Base-by-base conservation (phyloP, 169 alveolate species). In the Plasmodium vivax region DNA sequence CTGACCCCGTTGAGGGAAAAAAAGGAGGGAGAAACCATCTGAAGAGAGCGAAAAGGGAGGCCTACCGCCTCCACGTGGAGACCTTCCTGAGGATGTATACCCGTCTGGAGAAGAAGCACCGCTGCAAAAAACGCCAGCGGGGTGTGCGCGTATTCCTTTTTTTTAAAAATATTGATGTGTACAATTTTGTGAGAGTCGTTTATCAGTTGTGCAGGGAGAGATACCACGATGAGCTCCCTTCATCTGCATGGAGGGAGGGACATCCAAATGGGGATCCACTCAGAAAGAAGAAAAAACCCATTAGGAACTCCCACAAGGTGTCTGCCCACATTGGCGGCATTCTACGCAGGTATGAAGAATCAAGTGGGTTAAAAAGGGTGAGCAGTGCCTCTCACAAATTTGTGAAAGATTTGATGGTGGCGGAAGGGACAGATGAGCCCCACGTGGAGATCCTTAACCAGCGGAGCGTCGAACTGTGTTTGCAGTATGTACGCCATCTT, bases 201-300 rank as follows among this genome's bases (percentile, higher is more conserved):
- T 80, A 90, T 80, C 4, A 43, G 32, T 80, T 90, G 73, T 90
- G 94, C 34, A 90, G 73, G 51, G 36, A n/a, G 34, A 90, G 45
- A 54, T 90, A 80, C 62, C 23, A 58, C 27, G 27, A 90, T 68
- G 43, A 68, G 38, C 10, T 27, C 32, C 14, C 38, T 8, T 23
- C 27, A 1, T 68, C 41, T 3, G 62, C 62, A 51, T 8, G 62
- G 23, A 14, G 27, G 62, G 62, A 2, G 19, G 23, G 62, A 51
- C 62, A 51, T 14, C 19, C 62, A 38, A 77, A 77, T 38, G 58
- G 51, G 43, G 51, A 34, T 5, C 58, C 2, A 38, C 6, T 77
- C 16, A 68, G 4, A 68, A 68, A 9, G 77, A 19, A n/a, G 38
- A 19, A 68, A 68, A 19, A 68, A 68, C 14, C 14, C n/a, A n/a